Conservation (phyloP, 2,329 filamentous ascomycete species). For the Davidsoniella eucalypti region DNA sequence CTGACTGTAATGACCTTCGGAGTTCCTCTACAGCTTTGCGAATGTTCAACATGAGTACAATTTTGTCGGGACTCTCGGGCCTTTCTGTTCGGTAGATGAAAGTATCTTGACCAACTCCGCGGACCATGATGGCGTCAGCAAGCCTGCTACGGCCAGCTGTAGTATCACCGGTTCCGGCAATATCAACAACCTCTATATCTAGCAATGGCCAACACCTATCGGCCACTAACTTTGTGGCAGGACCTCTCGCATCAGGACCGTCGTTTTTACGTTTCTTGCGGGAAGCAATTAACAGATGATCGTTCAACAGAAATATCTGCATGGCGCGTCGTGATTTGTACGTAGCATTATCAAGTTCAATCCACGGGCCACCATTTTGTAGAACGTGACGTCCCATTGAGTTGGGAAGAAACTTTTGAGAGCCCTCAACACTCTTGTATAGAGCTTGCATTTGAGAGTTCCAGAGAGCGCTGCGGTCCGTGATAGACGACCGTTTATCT, state of each 20-base stretch:
- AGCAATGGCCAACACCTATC: slow-evolving; percentile 88
- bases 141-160: slow-evolving; percentile 39
- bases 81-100: slow-evolving; percentile 91
- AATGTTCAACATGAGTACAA: slow-evolving; percentile 68
- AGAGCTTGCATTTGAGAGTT: slow-evolving; percentile 61
- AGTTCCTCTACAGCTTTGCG: slow-evolving; percentile 86
- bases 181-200: slow-evolving; percentile 84
- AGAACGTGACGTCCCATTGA: slow-evolving; percentile 84
- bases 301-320: slow-evolving; percentile 83
- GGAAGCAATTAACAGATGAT: slow-evolving; percentile 80
- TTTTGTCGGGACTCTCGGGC: slow-evolving; percentile 61
- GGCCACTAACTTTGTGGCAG: slow-evolving; percentile 65
- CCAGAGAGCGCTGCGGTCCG: slow-evolving; percentile 49
- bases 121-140: slow-evolving; percentile 76
- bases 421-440: slow-evolving; percentile 95
- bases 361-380: slow-evolving; percentile 83
- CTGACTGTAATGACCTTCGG: slow-evolving; percentile 67
- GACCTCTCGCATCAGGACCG: slow-evolving; percentile 34
- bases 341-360: slow-evolving; percentile 91
- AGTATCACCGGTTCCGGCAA: slow-evolving; percentile 49
- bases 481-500: slow-evolving; percentile 81
- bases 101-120: slow-evolving; percentile 70
- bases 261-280: slow-evolving; percentile 85
- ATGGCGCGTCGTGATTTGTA: slow-evolving; percentile 86
- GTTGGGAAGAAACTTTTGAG: slow-evolving; percentile 89